Evolutionary conservation across 345 rosid genomes (phyloP), one percentile per base, ranked within the genome.

Genomic region (Cochlearia excelsa): DNA sequence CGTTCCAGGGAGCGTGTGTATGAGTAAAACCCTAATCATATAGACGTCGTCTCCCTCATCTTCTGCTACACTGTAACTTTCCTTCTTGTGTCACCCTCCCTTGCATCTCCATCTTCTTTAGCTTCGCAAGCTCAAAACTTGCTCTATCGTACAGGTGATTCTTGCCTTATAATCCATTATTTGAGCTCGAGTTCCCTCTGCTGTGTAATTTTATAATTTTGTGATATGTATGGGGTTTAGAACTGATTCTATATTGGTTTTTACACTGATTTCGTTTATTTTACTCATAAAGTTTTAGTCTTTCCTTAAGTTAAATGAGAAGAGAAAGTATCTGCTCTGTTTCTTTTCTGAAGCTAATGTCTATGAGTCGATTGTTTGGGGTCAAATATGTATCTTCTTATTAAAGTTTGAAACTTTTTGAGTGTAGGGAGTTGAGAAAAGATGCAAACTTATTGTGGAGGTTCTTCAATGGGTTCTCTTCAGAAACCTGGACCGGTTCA

Each of bases 381-480:
- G 23, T 16, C 23, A 16, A 16, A 16, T 16, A 16, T 16, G 23
- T 16, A 16, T 16, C 23, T 16, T 16, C 23, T 16, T 16, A 16
- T 16, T 16, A 16, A 16, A 16, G 23, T 16, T 37, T 59, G 26
- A 5, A 2, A 0, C 34, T 41, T 42, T 57, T 26, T 31, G 0
- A 30, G 9, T 59, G 43, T 59, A 2, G 52, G 38, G 42, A 30
- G 45, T 33, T 59, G 33, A 28, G 33, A 43, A 43, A 74, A 3
- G 43, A 87, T 85, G 86, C 79, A 78, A 56, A 75, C 84, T 63
- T 82, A 71, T 69, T 53, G 74, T 51, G 86, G 90, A 68, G 74
- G 75, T 67, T 75, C 77, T 7, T 67, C 69, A 28, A 81, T 68
- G 75, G 84, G 74, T 67, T 85, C 89, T 72, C 48, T 78, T 68